Base-by-base conservation (phyloP, 2,329 filamentous ascomycete genomes). In the Fusarium sp. region DNA sequence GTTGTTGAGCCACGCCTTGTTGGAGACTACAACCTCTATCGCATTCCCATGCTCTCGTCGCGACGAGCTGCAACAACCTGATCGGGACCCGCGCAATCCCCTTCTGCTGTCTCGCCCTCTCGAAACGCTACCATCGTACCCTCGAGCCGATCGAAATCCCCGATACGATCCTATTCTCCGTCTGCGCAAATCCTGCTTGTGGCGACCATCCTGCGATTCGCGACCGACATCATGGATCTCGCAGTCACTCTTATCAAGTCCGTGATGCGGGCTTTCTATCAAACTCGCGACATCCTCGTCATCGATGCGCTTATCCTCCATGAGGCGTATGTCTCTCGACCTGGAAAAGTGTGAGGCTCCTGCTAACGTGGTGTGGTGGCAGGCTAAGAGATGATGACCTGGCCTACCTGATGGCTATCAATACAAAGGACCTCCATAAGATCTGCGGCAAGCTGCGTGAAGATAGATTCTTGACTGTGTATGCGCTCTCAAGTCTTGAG, bases 361-460 rank as follows among this genome's bases (percentile, higher is more conserved):
- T 58, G 83, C 96, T 73, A 91, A 96, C 83, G 86, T 65, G 87
- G 91, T 76, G 93, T 56, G 61, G 50, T 40, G 80, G 90, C 86
- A 80, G 92, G 86, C 85, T 98, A 64, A 91, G 93, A 75, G 92
- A 97, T 76, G 90, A 93, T 76, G 96, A 99, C 76, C 85, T 99
- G 67, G 91, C 92, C 44, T 90, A 93, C 74, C 84, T 98, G 23
- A 90, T 97, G 81, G 90, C 90, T 67, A 93, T 96, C 81, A 95
- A 97, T 77, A 90, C 90, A 40, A 98, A 99, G 78, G 92, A 96
- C 75, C 86, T 98, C 44, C 93, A 96, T 77, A 96, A 95, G 79
- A 87, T 97, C 29, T 95, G 93, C 78, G 93, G 91, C 65, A 91
- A 89, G 74, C 86, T 99, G 57, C 89, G 89, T 73, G 93, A 97